Evolutionary conservation across 1,284 basidiomycete genomes (phyloP).

Genomic region (Flammula alnicola): DNA sequence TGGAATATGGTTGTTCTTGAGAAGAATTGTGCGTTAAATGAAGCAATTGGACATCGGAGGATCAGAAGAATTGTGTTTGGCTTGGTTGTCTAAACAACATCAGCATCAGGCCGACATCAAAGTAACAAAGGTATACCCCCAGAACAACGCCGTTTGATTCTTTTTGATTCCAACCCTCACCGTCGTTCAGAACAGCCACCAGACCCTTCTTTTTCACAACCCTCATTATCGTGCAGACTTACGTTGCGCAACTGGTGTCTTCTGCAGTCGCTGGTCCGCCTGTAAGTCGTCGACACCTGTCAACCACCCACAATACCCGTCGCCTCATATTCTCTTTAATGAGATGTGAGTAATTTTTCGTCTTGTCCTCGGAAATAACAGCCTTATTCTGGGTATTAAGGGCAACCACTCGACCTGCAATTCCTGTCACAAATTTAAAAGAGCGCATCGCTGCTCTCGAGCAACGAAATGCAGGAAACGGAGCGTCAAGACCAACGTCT

Average conservation of each 20-base stretch:
- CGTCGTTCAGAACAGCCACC: conserved; percentile 5
- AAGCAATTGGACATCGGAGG: background rate
- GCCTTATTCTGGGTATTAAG: conserved; percentile 23
- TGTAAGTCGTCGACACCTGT: conserved; percentile 19
- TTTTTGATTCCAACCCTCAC: conserved; percentile 1
- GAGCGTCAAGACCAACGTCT: conserved; percentile 31
- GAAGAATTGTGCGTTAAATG: background rate
- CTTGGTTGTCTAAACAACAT: conserved; percentile 16
- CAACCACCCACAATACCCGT: conserved; percentile 10
- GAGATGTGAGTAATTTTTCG: conserved; percentile 19
- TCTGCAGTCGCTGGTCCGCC: conserved; percentile 23
- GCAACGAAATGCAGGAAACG: conserved; percentile 52
- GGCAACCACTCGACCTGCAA: conserved; percentile 44
- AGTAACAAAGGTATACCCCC: too few relatives aligned
- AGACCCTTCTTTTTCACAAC: conserved; percentile 6
- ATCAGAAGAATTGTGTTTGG: conserved; percentile 9
- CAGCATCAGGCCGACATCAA: conserved; percentile 9
- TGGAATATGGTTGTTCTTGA: background rate
- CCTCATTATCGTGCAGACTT: background rate
- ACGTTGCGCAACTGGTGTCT: conserved; percentile 10
- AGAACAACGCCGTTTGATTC: too few relatives aligned
- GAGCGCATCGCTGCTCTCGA: conserved; percentile 78
- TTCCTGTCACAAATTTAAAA: conserved; percentile 64
- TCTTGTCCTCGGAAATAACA: background rate
- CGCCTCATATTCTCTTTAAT: conserved; percentile 6